Evolutionary conservation across 257 asterid species (phyloP).

Genomic region (Penstemon barbatus): DNA sequence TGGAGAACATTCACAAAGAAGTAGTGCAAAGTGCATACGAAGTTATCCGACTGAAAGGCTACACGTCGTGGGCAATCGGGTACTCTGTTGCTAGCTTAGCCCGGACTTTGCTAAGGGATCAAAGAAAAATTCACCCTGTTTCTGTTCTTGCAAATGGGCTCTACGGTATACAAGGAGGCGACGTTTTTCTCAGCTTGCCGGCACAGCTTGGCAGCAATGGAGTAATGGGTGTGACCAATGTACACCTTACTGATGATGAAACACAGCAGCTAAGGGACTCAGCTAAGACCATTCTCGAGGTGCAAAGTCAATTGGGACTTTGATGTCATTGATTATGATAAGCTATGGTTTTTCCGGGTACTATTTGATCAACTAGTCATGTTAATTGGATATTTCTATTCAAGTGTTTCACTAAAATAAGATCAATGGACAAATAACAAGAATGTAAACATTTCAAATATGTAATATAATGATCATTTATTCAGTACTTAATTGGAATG

Average conservation of each 20-base stretch:
- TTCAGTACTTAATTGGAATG: too few species aligned
- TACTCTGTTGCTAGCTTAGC: slow-evolving; percentile 83
- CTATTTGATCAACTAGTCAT: too few species aligned
- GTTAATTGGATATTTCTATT: too few species aligned
- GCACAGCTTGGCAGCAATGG: slow-evolving; percentile 74
- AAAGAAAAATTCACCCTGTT: slow-evolving; percentile 79
- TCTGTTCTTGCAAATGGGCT: slow-evolving; percentile 78
- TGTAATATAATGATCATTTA: too few species aligned
- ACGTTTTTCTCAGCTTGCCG: slow-evolving; percentile 84
- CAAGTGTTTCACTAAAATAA: too few species aligned
- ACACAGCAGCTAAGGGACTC: slow-evolving; percentile 58
- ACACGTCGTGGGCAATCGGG: slow-evolving; percentile 97
- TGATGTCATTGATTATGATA: slow-evolving; percentile 26
- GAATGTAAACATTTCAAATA: too few species aligned
- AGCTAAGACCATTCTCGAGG: slow-evolving; percentile 66
- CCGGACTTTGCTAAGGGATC: slow-evolving; percentile 71
- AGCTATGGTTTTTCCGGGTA: too few species aligned
- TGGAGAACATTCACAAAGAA: slow-evolving; percentile 64
- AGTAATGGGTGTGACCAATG: slow-evolving; percentile 70
- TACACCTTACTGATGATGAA: slow-evolving; percentile 78
- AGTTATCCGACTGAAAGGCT: slow-evolving; percentile 78
- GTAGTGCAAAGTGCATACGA: slow-evolving; percentile 82
- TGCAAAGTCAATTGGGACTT: slow-evolving; percentile 64
- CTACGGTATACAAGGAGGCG: slow-evolving; percentile 59
- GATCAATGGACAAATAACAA: too few species aligned